Conservation (phyloP, 345 rosid species). For the Triadica sebifera region DNA sequence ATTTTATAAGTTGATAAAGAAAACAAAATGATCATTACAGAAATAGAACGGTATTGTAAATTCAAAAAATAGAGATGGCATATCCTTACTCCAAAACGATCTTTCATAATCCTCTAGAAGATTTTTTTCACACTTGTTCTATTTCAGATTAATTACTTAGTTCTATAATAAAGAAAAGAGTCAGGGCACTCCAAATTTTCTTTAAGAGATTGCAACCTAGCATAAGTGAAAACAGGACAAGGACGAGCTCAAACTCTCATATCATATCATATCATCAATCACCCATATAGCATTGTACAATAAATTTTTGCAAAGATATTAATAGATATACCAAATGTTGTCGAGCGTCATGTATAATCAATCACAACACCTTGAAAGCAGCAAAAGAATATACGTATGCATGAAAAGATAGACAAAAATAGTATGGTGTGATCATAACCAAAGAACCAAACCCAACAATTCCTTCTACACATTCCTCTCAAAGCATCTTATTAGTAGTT, state of each 20-base stretch:
- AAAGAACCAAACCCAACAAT: background rate
- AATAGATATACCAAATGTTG: background rate
- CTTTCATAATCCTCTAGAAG: background rate
- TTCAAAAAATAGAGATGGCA: background rate
- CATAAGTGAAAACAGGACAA: background rate
- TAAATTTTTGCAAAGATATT: background rate
- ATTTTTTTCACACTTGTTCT: background rate
- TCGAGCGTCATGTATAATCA: background rate
- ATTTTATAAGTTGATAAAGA: background rate
- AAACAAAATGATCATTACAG: slow-evolving; percentile 1
- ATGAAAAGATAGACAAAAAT: background rate
- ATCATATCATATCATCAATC: background rate
- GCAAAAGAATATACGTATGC: background rate
- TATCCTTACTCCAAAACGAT: background rate
- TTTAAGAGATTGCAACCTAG: background rate
- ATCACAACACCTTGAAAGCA: background rate
- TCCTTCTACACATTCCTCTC: background rate
- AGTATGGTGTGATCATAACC: no score
- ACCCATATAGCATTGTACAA: no score
- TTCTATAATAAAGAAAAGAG: background rate
- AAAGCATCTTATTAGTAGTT: background rate
- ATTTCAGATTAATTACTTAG: background rate
- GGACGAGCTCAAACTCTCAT: no score
- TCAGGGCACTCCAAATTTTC: background rate
- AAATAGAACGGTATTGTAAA: background rate